Evolutionary conservation across 139 green algal species (phyloP).

Genomic region (Micractinium sp.): DNA sequence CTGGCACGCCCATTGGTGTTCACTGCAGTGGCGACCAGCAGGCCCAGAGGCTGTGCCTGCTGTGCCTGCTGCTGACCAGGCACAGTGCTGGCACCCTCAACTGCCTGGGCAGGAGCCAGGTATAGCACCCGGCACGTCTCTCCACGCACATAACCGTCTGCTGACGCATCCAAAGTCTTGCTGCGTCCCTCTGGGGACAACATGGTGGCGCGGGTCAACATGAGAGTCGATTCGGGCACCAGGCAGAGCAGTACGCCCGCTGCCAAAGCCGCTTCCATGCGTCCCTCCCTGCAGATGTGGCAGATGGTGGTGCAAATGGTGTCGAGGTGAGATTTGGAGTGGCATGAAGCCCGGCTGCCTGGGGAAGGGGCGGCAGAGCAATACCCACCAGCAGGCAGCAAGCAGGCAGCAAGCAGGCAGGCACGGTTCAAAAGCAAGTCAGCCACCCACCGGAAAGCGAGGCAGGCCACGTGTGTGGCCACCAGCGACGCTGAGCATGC

Average conservation of each 20-base stretch:
- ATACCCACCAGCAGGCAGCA: neutral
- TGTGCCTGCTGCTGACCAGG: neutral
- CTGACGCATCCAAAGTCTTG: constrained; percentile 85
- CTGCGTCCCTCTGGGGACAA: constrained; percentile 81
- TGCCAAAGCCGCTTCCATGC: constrained; percentile 51
- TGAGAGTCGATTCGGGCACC: constrained; percentile 52
- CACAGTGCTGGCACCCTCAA: neutral
- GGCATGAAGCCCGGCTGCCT: too few species aligned
- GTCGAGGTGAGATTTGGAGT: too few species aligned
- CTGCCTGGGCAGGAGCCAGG: neutral
- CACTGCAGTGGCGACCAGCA: constrained; percentile 73
- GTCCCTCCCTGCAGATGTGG: neutral
- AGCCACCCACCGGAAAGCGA: constrained; percentile 30
- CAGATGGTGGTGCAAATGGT: too few species aligned
- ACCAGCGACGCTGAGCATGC: constrained; percentile 78
- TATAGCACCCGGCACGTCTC: constrained; percentile 58
- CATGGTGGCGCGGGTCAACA: constrained; percentile 63
- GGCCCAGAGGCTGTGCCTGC: constrained; percentile 15
- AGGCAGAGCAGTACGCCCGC: constrained; percentile 65
- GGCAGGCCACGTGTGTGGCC: constrained; percentile 57
- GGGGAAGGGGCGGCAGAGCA: neutral
- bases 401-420: neutral
- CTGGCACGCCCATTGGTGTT: constrained; percentile 92
- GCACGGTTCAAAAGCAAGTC: neutral
- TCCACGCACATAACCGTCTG: constrained; percentile 87